Conservation (phyloP, 805 yeast genomes). For the Ogataea philodendri region DNA sequence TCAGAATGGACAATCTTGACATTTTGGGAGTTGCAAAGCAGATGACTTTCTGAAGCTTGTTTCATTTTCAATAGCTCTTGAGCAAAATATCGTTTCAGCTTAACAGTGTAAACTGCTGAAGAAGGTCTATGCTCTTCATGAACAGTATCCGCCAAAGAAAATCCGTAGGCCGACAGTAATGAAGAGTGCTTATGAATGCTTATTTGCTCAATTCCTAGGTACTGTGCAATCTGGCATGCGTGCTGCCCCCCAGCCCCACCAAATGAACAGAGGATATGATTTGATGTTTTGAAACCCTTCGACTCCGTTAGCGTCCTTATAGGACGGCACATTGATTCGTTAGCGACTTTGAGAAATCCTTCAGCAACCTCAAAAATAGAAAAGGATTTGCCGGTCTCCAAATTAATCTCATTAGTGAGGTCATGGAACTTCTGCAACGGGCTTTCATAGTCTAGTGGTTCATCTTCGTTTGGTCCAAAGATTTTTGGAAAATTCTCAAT, state of each 20-base stretch:
- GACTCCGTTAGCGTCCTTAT: conserved; percentile 80
- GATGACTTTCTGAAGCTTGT: conserved; percentile 2
- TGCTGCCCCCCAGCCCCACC: conserved; percentile 96
- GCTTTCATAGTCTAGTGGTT: conserved; percentile 57
- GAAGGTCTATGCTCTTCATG: conserved; percentile 72
- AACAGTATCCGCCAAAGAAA: conserved; percentile 79
- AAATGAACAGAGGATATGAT: conserved; percentile 72
- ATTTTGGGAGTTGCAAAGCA: conserved; percentile 42
- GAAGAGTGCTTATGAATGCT: conserved; percentile 79
- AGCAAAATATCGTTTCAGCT: conserved; percentile 36
- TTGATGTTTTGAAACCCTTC: conserved; percentile 63
- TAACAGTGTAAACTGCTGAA: conserved; percentile 39
- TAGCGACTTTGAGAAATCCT: conserved; percentile 81
- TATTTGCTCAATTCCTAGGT: conserved; percentile 63
- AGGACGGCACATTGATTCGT: conserved; percentile 87
- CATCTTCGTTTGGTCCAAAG: conserved; percentile 77
- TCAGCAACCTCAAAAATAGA: conserved; percentile 68
- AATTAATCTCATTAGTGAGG: conserved; percentile 56
- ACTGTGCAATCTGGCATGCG: conserved; percentile 70
- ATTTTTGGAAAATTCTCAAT: conserved; percentile 77
- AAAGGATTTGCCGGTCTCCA: conserved; percentile 41
- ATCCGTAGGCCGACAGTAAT: conserved; percentile 52
- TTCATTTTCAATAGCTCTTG: conserved; percentile 38
- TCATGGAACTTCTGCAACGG: conserved; percentile 49
- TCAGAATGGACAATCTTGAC: conserved; percentile 42